Base-by-base conservation (phyloP, 2,329 filamentous ascomycete genomes). In the Gyromitra esculenta region DNA sequence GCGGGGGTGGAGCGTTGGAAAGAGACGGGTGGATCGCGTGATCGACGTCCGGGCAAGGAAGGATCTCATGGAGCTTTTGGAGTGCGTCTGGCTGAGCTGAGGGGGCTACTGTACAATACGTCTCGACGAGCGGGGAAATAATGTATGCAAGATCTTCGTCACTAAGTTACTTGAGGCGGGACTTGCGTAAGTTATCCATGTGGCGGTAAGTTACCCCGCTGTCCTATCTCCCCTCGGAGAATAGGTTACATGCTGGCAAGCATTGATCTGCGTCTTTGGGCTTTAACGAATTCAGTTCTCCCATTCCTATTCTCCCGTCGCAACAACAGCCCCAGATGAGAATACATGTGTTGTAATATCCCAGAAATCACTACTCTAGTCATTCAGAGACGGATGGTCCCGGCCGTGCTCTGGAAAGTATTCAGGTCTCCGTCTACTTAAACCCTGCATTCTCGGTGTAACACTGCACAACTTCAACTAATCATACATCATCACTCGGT, bases 1-100 rank as follows among this genome's bases (percentile, higher is more conserved):
- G 75, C 71, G 75, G 75, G 71, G 71, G 72, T 68, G 59, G 13
- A 66, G 50, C 11, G 60, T 39, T 39, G 64, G 59, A 62, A 68
- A 45, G 21, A 60, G 48, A 71, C 66, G 65, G 67, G 48, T 77
- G 59, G 71, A 77, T 74, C 75, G 75, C 66, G 71, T 70, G 65
- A 77, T 75, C 75, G 71, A 71, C 70, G 52, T 13, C 25, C 57
- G 39, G 54, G 37, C 18, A 15, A 70, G 59, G 48, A 70, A 77
- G 25, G 50, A 35, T 45, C 75, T 77, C 75, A 77, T 77, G 9
- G 59, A 75, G 57, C 50, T 75, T 48, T 25, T 35, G 50, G 39
- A 48, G 43, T 39, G 59, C 11, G 59, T 62, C 67, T 39, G 31
- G 52, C 25, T 68, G 63, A 62, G 45, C 63, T 67, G 64, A 52